Percentiles rank a stretch among this genome's conserved stretches.
These are phyloP conservation scores for Lumnitzera littorea DNA, from an alignment of 345 rosid species.

Conservation along the genomic window DNA sequence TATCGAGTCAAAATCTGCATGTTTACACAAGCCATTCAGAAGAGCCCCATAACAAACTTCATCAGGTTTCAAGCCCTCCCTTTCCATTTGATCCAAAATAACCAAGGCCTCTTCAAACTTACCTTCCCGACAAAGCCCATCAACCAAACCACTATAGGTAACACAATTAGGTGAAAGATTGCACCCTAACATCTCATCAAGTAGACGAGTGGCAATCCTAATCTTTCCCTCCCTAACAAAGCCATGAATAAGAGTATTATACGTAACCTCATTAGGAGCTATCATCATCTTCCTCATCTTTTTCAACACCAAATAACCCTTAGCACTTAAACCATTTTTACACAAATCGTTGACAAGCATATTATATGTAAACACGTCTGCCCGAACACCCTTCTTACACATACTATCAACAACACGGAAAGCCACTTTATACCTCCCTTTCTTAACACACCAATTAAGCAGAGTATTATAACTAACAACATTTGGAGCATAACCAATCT, in stretches of 20 bases:
- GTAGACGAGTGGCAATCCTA: conserved; percentile 42
- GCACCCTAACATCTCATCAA: conserved; percentile 58
- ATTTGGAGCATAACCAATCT: conserved; percentile 61
- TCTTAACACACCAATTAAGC: conserved; percentile 77
- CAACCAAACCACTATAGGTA: conserved; percentile 65
- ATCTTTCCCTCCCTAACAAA: conserved; percentile 69
- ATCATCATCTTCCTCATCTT: conserved; percentile 69
- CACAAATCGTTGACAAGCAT: conserved; percentile 69
- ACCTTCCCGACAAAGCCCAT: conserved; percentile 46
- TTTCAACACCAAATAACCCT: conserved; percentile 68
- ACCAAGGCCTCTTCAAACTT: conserved; percentile 55
- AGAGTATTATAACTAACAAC: conserved; percentile 70
- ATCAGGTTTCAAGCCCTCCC: conserved; percentile 38
- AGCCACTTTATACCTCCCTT: conserved; percentile 56
- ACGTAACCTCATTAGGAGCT: conserved; percentile 62
- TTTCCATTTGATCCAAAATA: conserved; percentile 54
- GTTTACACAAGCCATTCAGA: conserved; percentile 66
- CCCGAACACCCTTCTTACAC: conserved; percentile 60
- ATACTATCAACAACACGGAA: conserved; percentile 55
- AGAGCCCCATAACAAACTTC: conserved; percentile 64
- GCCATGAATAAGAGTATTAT: conserved; percentile 67
- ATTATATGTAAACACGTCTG: conserved; percentile 77
- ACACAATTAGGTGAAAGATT: conserved; percentile 47
- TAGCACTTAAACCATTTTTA: conserved; percentile 65
- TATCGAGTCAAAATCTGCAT: conserved; percentile 49